These are phyloP conservation scores for Chytriomyces sp. DNA, from an alignment of 192 early-diverging fungal genomes.

Conservation along the genomic window DNA sequence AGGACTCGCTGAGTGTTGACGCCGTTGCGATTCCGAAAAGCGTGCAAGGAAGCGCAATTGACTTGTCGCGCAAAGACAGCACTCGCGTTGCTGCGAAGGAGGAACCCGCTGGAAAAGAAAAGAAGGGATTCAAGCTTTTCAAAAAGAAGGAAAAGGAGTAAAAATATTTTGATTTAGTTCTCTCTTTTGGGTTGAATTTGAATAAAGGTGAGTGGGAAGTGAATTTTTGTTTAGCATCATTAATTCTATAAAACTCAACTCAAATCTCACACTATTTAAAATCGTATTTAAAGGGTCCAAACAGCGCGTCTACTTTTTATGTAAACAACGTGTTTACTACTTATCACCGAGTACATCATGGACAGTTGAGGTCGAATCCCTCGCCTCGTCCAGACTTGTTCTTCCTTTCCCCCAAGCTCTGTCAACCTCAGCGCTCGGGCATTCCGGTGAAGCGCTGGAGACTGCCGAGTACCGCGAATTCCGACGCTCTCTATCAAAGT, in stretches of 20 bases:
- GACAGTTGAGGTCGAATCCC: no score
- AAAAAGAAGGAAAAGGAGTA: conserved; percentile 19
- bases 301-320: no score
- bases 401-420: no score
- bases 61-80: not conserved
- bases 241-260: no score
- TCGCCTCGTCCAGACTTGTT: no score
- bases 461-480: not conserved
- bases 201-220: no score
- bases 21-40: not conserved
- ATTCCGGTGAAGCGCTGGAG: not conserved
- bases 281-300: no score
- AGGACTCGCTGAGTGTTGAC: not conserved
- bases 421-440: not conserved
- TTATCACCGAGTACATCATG: no score
- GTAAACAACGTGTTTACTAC: no score
- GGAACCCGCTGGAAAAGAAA: not conserved
- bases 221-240: no score
- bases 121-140: conserved; percentile 4
- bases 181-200: not conserved
- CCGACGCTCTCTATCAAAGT: not conserved
- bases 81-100: not conserved
- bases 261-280: no score
- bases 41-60: not conserved
- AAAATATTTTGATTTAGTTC: not conserved